Evolutionary conservation across 2,329 filamentous ascomycete genomes (phyloP), one percentile per base, ranked within the genome.

Genomic region (Fusarium sp.): DNA sequence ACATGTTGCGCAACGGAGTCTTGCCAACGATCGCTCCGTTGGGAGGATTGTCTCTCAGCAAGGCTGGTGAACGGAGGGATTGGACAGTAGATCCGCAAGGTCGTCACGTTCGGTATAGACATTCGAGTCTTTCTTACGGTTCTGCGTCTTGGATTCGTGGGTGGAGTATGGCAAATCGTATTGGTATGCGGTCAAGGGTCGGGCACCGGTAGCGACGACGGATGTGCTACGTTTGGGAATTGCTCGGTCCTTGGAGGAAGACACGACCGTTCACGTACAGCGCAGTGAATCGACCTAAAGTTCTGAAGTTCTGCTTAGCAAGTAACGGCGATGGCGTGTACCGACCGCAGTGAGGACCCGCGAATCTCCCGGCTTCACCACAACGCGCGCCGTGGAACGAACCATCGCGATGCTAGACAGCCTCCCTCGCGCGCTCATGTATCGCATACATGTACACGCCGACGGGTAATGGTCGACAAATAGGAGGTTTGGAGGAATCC

Each of bases 401-500:
- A 6, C 18, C 15, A 3, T 7, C 4, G 4, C 2, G 17, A 12
- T 4, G 17, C 12, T 0, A 6, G 8, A 14, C 3, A 4, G 12
- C 0, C 0, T 0, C 8, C 26, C 0, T 5, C 6, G 3, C 20
- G 5, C 20, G 8, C 17, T 17, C 6, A n/a, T n/a, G 3, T 2
- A 4, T 2, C 32, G 1, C 0, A 6, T 11, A 14, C 4, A 11
- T 30, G 7, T 30, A 11, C 30, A 30, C 10, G 5, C 23, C 23
- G 23, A 23, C 23, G 23, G 23, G 23, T 23, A 23, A 23, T 23
- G 23, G 5, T 23, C 23, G 23, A 23, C 23, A 23, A 23, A 23
- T 23, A 23, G 23, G 23, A 23, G 23, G 23, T 23, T 23, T 23
- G 23, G 23, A 23, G 26, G 26, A 15, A 15, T 32, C 4, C 6